Evolutionary conservation across 441 rosid species (phyloP).

Genomic region (Capsella rubella): DNA sequence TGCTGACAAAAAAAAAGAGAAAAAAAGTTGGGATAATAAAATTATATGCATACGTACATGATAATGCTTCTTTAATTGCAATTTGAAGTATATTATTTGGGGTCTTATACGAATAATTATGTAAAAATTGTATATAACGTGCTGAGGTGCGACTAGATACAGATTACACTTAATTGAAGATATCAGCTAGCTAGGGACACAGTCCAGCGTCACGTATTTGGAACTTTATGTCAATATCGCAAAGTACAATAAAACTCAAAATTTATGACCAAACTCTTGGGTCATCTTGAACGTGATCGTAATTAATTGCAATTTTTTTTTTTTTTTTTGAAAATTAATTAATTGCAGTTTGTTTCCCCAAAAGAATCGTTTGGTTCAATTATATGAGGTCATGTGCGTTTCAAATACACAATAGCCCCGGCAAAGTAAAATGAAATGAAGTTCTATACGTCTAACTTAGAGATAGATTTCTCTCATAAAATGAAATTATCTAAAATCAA

Average conservation of each 20-base stretch:
- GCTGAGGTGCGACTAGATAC: conserved; percentile 18
- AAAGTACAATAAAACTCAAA: conserved; percentile 18
- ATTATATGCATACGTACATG: conserved; percentile 8
- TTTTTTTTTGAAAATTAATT: too few relatives aligned
- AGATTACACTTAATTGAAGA: conserved; percentile 17
- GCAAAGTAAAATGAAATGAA: too few relatives aligned
- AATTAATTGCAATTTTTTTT: background rate
- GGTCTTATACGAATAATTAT: background rate
- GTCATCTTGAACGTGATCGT: conserved; percentile 28
- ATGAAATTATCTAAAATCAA: too few relatives aligned
- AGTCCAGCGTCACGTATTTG: conserved; percentile 29
- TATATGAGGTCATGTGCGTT: too few relatives aligned
- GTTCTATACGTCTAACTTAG: too few relatives aligned
- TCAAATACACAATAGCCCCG: too few relatives aligned
- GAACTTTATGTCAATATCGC: conserved; percentile 19
- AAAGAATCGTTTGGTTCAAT: too few relatives aligned
- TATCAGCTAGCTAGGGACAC: conserved; percentile 27
- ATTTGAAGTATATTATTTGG: conserved; percentile 19
- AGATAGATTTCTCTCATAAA: too few relatives aligned
- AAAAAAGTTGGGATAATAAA: conserved; percentile 27
- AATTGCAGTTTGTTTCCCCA: too few relatives aligned
- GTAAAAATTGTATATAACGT: conserved; percentile 17
- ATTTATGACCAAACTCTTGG: conserved; percentile 32
- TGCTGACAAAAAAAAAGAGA: background rate
- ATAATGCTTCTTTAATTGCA: conserved; percentile 16